Percentiles rank a stretch among this genome's conserved stretches.
Conservation (phyloP, 2,329 filamentous ascomycete genomes). For the Fusarium sp. region DNA sequence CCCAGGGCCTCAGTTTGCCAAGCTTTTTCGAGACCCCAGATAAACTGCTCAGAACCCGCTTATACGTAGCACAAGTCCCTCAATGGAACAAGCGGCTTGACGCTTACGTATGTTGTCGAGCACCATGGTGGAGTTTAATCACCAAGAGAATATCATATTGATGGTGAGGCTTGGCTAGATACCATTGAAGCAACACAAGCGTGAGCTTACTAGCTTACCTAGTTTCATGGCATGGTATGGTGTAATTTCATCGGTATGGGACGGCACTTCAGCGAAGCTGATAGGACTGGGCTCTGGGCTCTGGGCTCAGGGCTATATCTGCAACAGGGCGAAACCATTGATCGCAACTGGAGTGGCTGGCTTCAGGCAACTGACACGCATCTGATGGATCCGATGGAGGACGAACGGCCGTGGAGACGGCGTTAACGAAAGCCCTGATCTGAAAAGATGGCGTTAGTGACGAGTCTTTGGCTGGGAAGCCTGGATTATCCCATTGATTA, state of each 20-base stretch:
- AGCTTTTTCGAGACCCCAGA: constrained; percentile 20
- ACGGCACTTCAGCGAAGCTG: no score
- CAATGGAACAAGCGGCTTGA: constrained; percentile 21
- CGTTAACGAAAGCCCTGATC: constrained; percentile 24
- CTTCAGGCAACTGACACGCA: constrained; percentile 12
- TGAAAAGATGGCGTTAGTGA: constrained; percentile 39
- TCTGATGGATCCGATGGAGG: constrained; percentile 15
- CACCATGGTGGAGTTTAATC: constrained; percentile 30
- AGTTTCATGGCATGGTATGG: constrained; percentile 19
- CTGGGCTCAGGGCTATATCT: background rate
- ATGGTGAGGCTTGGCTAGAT: constrained; percentile 37
- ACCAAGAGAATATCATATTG: constrained; percentile 19
- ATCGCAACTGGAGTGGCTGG: constrained; percentile 18
- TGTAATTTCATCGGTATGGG: constrained; percentile 28
- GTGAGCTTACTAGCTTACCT: constrained; percentile 16
- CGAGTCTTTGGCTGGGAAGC: constrained; percentile 33
- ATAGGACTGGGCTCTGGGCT: constrained; percentile 4
- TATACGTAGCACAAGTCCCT: constrained; percentile 1
- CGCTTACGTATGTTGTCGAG: constrained; percentile 26
- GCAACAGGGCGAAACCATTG: constrained; percentile 36
- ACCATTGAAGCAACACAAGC: constrained; percentile 34
- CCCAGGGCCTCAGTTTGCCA: constrained; percentile 23
- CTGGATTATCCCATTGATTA: constrained; percentile 29
- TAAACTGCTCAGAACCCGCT: constrained; percentile 26
- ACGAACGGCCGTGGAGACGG: constrained; percentile 22